Evolutionary conservation across 495 filamentous ascomycete genomes (phyloP), one percentile per base, ranked within the genome.

Genomic region (Daldinia bambusicola): DNA sequence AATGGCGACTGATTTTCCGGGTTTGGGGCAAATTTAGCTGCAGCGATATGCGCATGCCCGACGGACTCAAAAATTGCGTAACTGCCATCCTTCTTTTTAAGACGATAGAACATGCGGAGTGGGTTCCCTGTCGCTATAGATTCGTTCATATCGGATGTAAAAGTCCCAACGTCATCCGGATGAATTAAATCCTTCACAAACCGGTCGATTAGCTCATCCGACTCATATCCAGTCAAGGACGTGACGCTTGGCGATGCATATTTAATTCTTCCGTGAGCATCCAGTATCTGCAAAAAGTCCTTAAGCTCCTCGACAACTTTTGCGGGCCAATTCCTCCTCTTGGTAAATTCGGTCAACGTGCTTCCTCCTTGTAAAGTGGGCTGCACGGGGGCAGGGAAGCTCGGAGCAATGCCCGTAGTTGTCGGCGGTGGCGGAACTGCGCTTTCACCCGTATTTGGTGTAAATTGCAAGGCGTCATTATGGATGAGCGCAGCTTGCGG

Each of bases 141-240:
- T 71, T 98, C 93, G 75, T 96, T 93, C 84, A 99, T 88, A 76
- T 98, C 95, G 45, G 91, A 86, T 37, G 91, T 86, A 77, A 97
- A 97, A 73, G 97, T 87, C 16, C 88, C 86, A 59, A 89, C 88
- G 82, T 99, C 95, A 79, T 98, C 95, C 10, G 90, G 87, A 70
- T 99, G 95, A 51, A 98, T 90, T 69, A 92, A 89, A 30, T 97
- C 89, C 9, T 85, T 85, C 16, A 98, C 87, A 63, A 92, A 90
- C 69, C 84, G 87, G 58, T 91, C 90, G 59, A 92, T 82, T 10
- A 99, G 81, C 71, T 94, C 90, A 12, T 88, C 83, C 1, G 86
- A 77, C 6, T 85, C 83, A 76, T 91, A 93, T 36, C 94, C 94
- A 6, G 93, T 96, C 68, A 99, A 84, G n/a, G 80, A 69, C 74